These are phyloP conservation scores for Cutaneotrichosporon sp. DNA, from an alignment of 1,284 basidiomycete genomes.

Conservation along the genomic window DNA sequence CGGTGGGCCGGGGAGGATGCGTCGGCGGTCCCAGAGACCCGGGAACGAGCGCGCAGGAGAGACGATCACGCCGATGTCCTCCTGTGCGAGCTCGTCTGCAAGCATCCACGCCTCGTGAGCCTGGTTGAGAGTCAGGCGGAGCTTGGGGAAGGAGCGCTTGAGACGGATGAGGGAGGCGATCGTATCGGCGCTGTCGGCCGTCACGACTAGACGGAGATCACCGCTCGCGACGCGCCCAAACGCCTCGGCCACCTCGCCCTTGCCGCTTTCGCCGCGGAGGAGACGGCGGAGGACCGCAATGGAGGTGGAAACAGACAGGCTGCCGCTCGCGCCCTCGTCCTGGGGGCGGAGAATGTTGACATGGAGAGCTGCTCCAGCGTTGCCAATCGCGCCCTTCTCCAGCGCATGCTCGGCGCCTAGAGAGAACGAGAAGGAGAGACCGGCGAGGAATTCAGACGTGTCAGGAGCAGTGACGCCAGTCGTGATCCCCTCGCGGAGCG, in stretches of 20 bases:
- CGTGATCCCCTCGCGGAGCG: slow-evolving; percentile 56
- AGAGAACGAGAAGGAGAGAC: slow-evolving; percentile 63
- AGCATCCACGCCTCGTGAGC: slow-evolving; percentile 64
- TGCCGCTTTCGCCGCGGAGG: slow-evolving; percentile 49
- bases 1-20: slow-evolving; percentile 70
- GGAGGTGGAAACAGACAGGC: slow-evolving; percentile 61
- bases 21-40: slow-evolving; percentile 61
- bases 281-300: slow-evolving; percentile 64
- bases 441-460: slow-evolving; percentile 52
- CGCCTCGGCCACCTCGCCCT: slow-evolving; percentile 53
- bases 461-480: slow-evolving; percentile 54
- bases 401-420: slow-evolving; percentile 61
- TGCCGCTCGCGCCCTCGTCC: slow-evolving; percentile 33
- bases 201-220: slow-evolving; percentile 62
- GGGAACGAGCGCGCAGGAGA: slow-evolving; percentile 60
- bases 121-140: slow-evolving; percentile 57
- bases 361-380: slow-evolving; percentile 67
- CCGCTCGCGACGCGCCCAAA: slow-evolving; percentile 59
- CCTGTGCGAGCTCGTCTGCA: slow-evolving; percentile 65
- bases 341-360: slow-evolving; percentile 51
- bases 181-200: slow-evolving; percentile 64
- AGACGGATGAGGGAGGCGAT: slow-evolving; percentile 69
- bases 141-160: slow-evolving; percentile 55
- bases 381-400: slow-evolving; percentile 62
- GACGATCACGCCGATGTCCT: slow-evolving; percentile 69